Evolutionary conservation across 2,329 filamentous ascomycete species (phyloP).

Genomic region (Neodidymelliopsis sp.): DNA sequence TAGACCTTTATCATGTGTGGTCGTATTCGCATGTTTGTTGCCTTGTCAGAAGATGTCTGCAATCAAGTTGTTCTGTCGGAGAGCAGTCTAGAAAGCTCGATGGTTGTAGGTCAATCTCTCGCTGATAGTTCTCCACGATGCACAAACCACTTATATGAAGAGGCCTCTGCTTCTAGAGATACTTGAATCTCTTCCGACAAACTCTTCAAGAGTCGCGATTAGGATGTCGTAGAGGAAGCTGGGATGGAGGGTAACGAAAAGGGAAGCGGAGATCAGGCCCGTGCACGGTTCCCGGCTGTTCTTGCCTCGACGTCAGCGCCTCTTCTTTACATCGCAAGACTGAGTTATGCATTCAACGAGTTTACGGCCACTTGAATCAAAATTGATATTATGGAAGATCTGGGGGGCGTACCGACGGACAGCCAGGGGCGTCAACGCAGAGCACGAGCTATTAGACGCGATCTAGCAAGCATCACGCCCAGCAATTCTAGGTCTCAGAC

Average conservation of each 20-base stretch:
- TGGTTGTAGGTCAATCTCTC: neutral
- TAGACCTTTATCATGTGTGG: no score
- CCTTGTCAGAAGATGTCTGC: neutral
- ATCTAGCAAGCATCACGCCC: slow-evolving; percentile 26
- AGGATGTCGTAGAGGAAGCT: neutral
- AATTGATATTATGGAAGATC: slow-evolving; percentile 9
- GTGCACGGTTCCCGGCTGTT: slow-evolving; percentile 4
- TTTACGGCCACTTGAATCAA: neutral
- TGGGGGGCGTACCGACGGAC: neutral
- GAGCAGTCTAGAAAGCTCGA: neutral
- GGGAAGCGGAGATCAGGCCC: neutral
- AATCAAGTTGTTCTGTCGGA: neutral
- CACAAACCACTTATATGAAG: no score
- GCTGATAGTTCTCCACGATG: slow-evolving; percentile 8
- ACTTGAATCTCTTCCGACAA: neutral
- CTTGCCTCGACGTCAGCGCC: slow-evolving; percentile 7
- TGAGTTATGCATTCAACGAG: neutral
- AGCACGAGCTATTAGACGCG: slow-evolving; percentile 25
- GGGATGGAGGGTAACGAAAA: neutral
- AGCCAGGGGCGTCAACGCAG: slow-evolving; percentile 22
- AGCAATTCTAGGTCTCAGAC: slow-evolving; percentile 27
- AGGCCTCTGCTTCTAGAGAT: no score
- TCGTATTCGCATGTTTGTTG: neutral
- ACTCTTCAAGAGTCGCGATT: no score
- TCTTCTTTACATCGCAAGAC: neutral